These are phyloP conservation scores for Xylariales sp. DNA, from an alignment of 2,329 filamentous ascomycete genomes.

Conservation along the genomic window DNA sequence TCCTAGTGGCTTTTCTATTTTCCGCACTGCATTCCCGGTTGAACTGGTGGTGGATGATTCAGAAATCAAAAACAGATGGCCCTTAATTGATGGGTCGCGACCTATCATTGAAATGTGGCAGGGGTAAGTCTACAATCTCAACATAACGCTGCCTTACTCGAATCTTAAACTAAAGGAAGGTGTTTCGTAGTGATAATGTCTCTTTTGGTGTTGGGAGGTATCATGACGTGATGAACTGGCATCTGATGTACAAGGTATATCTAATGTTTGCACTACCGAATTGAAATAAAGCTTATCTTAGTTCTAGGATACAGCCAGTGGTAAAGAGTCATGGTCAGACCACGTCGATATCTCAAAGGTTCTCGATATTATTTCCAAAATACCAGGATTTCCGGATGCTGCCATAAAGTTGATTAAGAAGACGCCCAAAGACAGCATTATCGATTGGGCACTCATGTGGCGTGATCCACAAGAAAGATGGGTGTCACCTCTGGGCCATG, in stretches of 20 bases:
- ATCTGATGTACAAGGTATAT: conserved; percentile 4
- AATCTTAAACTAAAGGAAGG: background rate
- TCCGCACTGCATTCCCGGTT: conserved; percentile 2
- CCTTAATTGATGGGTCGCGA: background rate
- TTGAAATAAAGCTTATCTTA: background rate
- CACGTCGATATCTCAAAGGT: background rate
- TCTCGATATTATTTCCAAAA: background rate
- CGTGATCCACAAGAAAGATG: background rate
- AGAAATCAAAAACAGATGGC: background rate
- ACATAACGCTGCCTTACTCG: too few species aligned
- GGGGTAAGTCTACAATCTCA: background rate
- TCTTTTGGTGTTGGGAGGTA: too few species aligned
- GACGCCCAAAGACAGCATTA: conserved; percentile 2
- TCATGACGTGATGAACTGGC: conserved; percentile 4
- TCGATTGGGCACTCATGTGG: conserved; percentile 3
- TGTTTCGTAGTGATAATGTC: background rate
- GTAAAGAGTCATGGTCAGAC: conserved; percentile 1
- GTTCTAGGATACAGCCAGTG: background rate
- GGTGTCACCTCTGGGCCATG: background rate
- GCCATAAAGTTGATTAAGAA: conserved; percentile 1
- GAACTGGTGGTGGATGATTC: background rate
- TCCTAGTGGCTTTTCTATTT: background rate
- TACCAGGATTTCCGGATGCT: conserved; percentile 1
- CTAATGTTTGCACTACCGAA: background rate
- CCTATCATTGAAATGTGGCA: background rate